phyloP scores from a whole-genome alignment of 1,139 yeast species.

The Suhomyces atakaporum region DNA sequence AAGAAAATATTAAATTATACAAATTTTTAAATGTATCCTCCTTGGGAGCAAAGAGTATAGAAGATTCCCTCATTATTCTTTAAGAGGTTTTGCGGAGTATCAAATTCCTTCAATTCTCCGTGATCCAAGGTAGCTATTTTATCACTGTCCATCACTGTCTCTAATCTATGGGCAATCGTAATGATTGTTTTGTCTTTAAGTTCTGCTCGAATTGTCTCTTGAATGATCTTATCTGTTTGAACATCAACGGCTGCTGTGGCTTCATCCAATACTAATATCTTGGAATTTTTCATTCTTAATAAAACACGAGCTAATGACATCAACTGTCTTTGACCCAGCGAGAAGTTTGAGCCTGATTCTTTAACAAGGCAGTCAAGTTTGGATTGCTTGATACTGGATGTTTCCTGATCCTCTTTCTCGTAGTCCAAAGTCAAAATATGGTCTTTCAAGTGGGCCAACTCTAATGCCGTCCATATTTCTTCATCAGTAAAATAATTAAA shows the following conservation, averaged over 20 bases:
- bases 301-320: constrained; percentile 76
- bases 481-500: constrained; percentile 51
- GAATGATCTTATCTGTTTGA: constrained; percentile 74
- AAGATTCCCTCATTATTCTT: constrained; percentile 47
- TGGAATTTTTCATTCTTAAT: constrained; percentile 52
- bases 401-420: constrained; percentile 23
- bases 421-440: constrained; percentile 41
- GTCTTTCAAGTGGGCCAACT: constrained; percentile 52
- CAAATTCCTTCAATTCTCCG: constrained; percentile 73
- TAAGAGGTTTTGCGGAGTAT: constrained; percentile 55
- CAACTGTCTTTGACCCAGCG: constrained; percentile 78
- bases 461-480: constrained; percentile 56
- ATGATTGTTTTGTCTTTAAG: constrained; percentile 68
- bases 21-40: constrained; percentile 38
- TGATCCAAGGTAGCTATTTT: constrained; percentile 66
- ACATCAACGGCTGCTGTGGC: constrained; percentile 88
- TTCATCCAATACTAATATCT: constrained; percentile 71
- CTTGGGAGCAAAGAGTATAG: constrained; percentile 52
- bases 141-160: constrained; percentile 81
- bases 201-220: constrained; percentile 66
- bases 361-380: constrained; percentile 48
- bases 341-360: constrained; percentile 74
- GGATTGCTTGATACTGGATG: constrained; percentile 22
- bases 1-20: no score
- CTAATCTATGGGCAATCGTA: constrained; percentile 81